Evolutionary conservation across 805 yeast species (phyloP).

Genomic region (Isabelozyma heimii): DNA sequence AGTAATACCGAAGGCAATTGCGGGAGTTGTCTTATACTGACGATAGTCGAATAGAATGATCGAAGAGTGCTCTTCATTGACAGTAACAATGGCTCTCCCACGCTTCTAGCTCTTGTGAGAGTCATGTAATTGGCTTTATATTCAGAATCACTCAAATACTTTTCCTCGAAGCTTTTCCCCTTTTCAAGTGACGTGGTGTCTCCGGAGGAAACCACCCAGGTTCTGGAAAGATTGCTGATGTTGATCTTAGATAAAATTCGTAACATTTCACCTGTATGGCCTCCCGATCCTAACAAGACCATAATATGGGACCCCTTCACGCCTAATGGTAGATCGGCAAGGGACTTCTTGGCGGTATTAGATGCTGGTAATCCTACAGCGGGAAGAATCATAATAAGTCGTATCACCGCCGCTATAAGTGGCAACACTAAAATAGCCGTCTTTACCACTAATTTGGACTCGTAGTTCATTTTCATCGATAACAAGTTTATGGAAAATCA

Average conservation of each 20-base stretch:
- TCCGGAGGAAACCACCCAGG: constrained; percentile 47
- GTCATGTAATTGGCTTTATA: constrained; percentile 20
- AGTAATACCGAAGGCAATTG: constrained; percentile 44
- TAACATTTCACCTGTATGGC: constrained; percentile 96
- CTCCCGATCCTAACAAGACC: constrained; percentile 90
- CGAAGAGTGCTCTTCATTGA: constrained; percentile 45
- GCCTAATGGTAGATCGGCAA: constrained; percentile 3
- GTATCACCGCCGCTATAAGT: constrained; percentile 13
- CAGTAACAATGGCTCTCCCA: constrained; percentile 51
- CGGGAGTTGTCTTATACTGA: constrained; percentile 22
- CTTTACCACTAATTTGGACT: constrained; percentile 12
- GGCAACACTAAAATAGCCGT: constrained; percentile 17
- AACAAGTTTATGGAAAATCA: not conserved
- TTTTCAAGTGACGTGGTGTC: constrained; percentile 49
- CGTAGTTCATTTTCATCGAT: constrained; percentile 16
- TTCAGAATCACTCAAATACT: constrained; percentile 6
- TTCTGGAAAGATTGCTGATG: constrained; percentile 20
- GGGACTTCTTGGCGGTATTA: not conserved
- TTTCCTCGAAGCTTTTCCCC: constrained; percentile 34
- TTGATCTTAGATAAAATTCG: constrained; percentile 50
- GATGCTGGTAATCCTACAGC: constrained; percentile 5
- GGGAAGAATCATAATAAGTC: constrained; percentile 25
- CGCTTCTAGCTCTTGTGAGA: constrained; percentile 57
- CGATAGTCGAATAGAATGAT: constrained; percentile 31
- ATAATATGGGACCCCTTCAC: constrained; percentile 33